Evolutionary conservation across 306 rosid species (phyloP), one percentile per base, ranked within the genome.

Genomic region (Rubus idaeus): DNA sequence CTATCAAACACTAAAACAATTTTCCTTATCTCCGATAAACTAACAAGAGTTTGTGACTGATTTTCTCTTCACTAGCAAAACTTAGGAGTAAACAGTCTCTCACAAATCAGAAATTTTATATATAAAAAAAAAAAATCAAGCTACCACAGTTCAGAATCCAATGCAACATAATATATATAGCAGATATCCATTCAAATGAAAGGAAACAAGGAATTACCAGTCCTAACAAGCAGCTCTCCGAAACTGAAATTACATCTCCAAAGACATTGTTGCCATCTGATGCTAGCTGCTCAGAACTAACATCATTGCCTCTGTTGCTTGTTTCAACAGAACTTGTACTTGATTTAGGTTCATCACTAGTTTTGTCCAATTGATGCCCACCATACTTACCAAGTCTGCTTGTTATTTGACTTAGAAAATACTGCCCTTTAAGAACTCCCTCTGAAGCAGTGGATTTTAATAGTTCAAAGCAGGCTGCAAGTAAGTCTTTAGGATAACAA

Each of bases 401-500:
- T 56, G 89, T 82, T 81, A 95, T 76, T 73, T 84, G 89, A 77
- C 87, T 86, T 67, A 95, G 75, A 77, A 92, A 87, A 80, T 44
- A 75, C 68, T 82, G 77, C 75, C 85, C 93, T 20, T 75, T 84
- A 51, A 77, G 81, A 84, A 84, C 75, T 79, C 81, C 92, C 75
- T 92, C 96, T 16, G 84, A 78, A 73, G 86, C 66, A 77, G 82
- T n/a, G 65, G 88, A 75, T 73, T 77, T 84, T 68, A 90, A 79
- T 74, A 88, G 85, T 68, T 95, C 97, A 76, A 92, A 88, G 85
- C 92, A 92, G 75, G 97, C 96, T 12, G 97, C 89, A 79, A 93
- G 89, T 83, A 88, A 82, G 77, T 79, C 80, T 87, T 90, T 92
- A 64, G 97, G 89, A 79, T 83, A 87, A 76, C 85, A 85, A 82